These are phyloP conservation scores for Euphrasia arctica DNA, from an alignment of 305 asterid genomes.

Conservation along the genomic window DNA sequence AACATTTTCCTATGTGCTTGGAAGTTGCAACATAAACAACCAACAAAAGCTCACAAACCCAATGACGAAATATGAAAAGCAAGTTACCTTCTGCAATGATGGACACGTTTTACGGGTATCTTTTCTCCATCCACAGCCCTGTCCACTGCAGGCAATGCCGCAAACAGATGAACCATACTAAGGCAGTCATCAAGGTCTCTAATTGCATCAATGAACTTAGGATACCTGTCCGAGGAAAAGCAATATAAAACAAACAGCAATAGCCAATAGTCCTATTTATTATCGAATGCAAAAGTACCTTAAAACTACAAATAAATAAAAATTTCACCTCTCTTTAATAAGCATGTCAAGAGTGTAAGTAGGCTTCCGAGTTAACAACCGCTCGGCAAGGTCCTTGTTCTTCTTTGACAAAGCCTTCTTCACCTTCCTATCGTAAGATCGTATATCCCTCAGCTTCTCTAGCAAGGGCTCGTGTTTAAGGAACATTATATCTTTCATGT, in stretches of 20 bases:
- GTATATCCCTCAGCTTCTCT: constrained; percentile 71
- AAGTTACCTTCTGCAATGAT: constrained; percentile 83
- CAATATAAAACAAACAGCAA: constrained; percentile 16
- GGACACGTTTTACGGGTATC: constrained; percentile 76
- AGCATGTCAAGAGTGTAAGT: constrained; percentile 81
- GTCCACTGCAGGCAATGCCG: constrained; percentile 96
- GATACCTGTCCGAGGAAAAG: constrained; percentile 52
- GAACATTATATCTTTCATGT: constrained; percentile 82
- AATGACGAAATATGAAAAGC: neutral
- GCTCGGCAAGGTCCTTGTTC: constrained; percentile 78
- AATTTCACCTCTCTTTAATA: constrained; percentile 70
- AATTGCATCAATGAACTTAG: constrained; percentile 83
- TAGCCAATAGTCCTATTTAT: neutral
- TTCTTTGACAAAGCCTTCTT: constrained; percentile 83
- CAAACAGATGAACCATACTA: constrained; percentile 93
- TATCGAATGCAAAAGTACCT: constrained; percentile 3
- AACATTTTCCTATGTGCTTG: constrained; percentile 16
- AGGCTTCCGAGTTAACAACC: constrained; percentile 77
- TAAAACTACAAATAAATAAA: constrained; percentile 1
- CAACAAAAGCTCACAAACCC: constrained; percentile 9
- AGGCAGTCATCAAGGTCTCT: constrained; percentile 97
- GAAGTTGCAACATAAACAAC: neutral
- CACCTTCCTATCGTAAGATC: constrained; percentile 70
- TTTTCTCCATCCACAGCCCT: constrained; percentile 75
- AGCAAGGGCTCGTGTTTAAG: constrained; percentile 82